phyloP scores from a whole-genome alignment of 2,329 filamentous ascomycete species.

The Aspergillus floridensis region DNA sequence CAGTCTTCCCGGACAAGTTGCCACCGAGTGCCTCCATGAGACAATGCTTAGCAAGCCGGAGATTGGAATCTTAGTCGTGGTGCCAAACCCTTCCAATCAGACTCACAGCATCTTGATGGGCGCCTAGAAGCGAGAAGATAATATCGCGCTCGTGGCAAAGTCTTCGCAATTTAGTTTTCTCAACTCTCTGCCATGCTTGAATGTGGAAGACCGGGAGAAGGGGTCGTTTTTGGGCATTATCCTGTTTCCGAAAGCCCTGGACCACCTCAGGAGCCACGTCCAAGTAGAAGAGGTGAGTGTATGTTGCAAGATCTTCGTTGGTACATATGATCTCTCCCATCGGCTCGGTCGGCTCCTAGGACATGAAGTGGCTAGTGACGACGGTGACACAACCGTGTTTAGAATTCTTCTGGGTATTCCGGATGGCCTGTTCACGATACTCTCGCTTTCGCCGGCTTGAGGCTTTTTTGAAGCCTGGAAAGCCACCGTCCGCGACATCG shows the following conservation, averaged over 20 bases:
- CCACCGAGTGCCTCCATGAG: constrained; percentile 37
- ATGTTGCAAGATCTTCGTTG: constrained; percentile 46
- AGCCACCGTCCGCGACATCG: background rate
- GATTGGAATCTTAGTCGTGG: constrained; percentile 44
- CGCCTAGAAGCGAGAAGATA: constrained; percentile 39
- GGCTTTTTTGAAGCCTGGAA: background rate
- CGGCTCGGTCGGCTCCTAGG: constrained; percentile 42
- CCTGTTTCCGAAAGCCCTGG: constrained; percentile 35
- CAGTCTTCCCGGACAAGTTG: constrained; percentile 40
- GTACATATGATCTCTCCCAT: constrained; percentile 42
- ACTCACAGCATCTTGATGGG: background rate
- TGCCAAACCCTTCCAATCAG: constrained; percentile 34
- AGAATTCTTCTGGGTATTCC: background rate
- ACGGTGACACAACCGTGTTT: constrained; percentile 35
- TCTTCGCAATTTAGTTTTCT: constrained; percentile 44
- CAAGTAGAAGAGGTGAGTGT: constrained; percentile 61
- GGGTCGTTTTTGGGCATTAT: constrained; percentile 40
- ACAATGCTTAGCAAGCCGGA: constrained; percentile 22
- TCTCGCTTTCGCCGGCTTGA: too few species aligned
- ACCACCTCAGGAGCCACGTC: constrained; percentile 42
- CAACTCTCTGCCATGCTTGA: constrained; percentile 48
- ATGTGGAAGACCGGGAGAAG: constrained; percentile 40
- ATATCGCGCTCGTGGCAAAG: constrained; percentile 50
- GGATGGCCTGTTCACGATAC: background rate
- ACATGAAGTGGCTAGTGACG: constrained; percentile 57